Evolutionary conservation across 1,139 yeast species (phyloP).

Genomic region (Hanseniaspora sp.): DNA sequence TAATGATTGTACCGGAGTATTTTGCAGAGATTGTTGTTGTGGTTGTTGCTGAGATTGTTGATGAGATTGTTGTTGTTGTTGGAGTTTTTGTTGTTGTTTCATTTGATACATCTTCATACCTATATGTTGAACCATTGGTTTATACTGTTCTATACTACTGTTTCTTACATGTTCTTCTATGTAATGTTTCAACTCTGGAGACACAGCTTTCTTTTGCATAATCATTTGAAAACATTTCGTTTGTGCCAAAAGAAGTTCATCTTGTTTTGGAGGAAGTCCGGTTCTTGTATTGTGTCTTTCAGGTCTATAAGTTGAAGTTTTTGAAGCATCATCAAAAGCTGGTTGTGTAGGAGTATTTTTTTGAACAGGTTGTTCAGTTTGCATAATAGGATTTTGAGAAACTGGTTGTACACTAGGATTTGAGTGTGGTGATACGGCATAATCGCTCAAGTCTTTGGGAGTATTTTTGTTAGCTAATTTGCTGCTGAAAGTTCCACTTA

Average conservation of each 20-base stretch:
- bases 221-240: conserved; percentile 15
- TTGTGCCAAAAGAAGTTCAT: conserved; percentile 8
- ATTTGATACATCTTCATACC: conserved; percentile 13
- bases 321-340: background rate
- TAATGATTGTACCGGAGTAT: too few species aligned
- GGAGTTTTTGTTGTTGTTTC: conserved; percentile 19
- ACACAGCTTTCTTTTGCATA: conserved; percentile 15
- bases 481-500: too few species aligned
- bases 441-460: background rate
- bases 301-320: background rate
- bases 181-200: conserved; percentile 8
- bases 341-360: background rate
- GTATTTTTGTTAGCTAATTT: too few species aligned
- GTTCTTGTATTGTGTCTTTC: conserved; percentile 10
- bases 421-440: conserved; percentile 5
- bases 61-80: conserved; percentile 19
- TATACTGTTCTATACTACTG: conserved; percentile 13
- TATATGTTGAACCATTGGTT: conserved; percentile 15
- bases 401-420: background rate
- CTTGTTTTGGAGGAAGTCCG: conserved; percentile 5
- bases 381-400: too few species aligned
- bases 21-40: conserved; percentile 3
- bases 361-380: background rate
- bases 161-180: conserved; percentile 3
- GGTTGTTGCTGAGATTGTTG: conserved; percentile 18